Evolutionary conservation across 768 basidiomycete genomes (phyloP), one percentile per base, ranked within the genome.

Genomic region (Mycena filopes): DNA sequence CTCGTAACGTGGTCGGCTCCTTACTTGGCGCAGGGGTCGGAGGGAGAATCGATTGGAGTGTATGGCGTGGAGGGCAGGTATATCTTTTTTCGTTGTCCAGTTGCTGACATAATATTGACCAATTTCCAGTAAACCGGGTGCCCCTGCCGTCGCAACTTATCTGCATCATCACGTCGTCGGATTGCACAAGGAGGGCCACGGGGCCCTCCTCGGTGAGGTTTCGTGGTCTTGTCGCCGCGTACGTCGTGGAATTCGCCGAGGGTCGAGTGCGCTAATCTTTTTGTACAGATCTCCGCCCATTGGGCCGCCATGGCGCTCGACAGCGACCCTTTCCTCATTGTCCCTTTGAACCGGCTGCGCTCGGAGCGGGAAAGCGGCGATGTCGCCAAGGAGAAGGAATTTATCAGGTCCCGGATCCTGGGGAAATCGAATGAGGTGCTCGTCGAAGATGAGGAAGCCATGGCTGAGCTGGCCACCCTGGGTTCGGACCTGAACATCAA

Each of bases 31-130:
- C 46, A 65, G 42, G 64, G 71, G 47, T 69, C 65, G 21, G 73
- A 70, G 23, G 75, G 53, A 1, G 77, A 76, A 56, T 79, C 71
- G 53, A 81, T 84, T 41, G 83, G 83, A 2, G 71, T 79, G 1
- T 84, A 82, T 64, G 84, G 83, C 6, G 73, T 85, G 38, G 84
- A 84, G 67, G 83, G 83, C 58, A 84, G 82, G 59, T 60, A 48
- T 36, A 59, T 58, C 45, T 48, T 59, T 49, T 36, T 36, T 49
- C 49, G 38, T 25, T 26, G 25, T 49, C 40, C 36, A 49, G n/a
- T 25, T 60, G 59, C 41, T 60, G 48, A 51, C 82, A 81, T 36
- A 41, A 76, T 60, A 25, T 57, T 50, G 33, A 41, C 21, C 18
- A 36, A 51, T 64, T 58, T 26, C 12, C 61, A 84, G 84, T 68